Percentiles rank a stretch among this genome's conserved stretches.
These are phyloP conservation scores for Hygrophorus russula DNA, from an alignment of 768 basidiomycete genomes.

Conservation along the genomic window DNA sequence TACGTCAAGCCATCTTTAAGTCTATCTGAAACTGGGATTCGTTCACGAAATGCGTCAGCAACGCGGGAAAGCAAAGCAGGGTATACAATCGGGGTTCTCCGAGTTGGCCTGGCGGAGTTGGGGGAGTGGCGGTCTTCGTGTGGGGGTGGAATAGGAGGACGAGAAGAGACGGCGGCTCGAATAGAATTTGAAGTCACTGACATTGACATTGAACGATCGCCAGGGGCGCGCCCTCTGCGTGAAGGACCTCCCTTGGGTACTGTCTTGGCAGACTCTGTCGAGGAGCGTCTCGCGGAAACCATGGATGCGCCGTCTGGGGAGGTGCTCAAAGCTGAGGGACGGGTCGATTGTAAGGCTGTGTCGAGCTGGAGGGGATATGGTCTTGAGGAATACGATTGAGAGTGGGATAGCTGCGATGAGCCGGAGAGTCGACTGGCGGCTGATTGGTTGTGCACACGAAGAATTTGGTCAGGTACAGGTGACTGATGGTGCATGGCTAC, in stretches of 20 bases:
- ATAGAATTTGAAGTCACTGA: conserved; percentile 46
- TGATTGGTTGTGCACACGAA: not conserved
- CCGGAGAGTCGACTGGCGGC: not conserved
- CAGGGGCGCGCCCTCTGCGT: conserved; percentile 47
- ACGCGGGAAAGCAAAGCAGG: conserved; percentile 94
- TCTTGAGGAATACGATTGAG: conserved; percentile 13
- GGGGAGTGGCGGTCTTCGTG: conserved; percentile 32
- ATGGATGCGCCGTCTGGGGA: conserved; percentile 26
- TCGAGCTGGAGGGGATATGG: conserved; percentile 50
- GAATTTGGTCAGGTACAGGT: conserved; percentile 8
- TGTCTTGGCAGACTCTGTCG: conserved; percentile 52
- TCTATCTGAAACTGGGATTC: conserved; percentile 66
- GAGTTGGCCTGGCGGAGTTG: conserved; percentile 24
- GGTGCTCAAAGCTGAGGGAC: conserved; percentile 30
- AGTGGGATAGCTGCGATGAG: conserved; percentile 3
- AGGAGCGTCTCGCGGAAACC: conserved; percentile 43
- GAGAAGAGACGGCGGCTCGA: conserved; percentile 31
- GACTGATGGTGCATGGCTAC: conserved; percentile 6
- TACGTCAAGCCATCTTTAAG: conserved; percentile 94
- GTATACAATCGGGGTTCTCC: conserved; percentile 72
- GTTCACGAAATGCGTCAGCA: conserved; percentile 84
- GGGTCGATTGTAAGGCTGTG: conserved; percentile 32
- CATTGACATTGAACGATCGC: conserved; percentile 72
- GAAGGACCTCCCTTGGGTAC: conserved; percentile 37
- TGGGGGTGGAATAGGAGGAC: conserved; percentile 20